These are phyloP conservation scores for Solanum paucissectum DNA, from an alignment of 257 asterid species.

Conservation along the genomic window DNA sequence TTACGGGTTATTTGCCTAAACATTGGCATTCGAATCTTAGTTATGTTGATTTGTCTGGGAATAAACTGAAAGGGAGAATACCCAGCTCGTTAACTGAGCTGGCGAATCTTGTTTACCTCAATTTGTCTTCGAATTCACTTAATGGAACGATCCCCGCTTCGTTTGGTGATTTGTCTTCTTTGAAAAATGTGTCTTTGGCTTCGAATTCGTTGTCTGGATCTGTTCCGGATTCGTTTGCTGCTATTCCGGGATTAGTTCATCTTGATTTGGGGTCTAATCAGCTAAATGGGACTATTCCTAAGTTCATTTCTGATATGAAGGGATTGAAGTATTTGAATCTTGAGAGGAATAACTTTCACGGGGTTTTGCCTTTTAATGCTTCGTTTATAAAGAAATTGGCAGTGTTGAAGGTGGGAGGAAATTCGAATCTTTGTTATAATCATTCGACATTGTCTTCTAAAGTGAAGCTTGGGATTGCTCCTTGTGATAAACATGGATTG, in stretches of 20 bases:
- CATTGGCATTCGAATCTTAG: constrained; percentile 65
- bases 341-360: constrained; percentile 61
- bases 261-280: constrained; percentile 77
- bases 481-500: constrained; percentile 74
- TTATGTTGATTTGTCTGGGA: constrained; percentile 55
- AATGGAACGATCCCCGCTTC: constrained; percentile 59
- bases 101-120: constrained; percentile 42
- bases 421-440: constrained; percentile 74
- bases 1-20: constrained; percentile 54
- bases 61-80: constrained; percentile 53
- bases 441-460: constrained; percentile 41
- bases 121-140: constrained; percentile 63
- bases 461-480: constrained; percentile 85
- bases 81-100: constrained; percentile 51
- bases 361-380: constrained; percentile 77
- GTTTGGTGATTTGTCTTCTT: constrained; percentile 52
- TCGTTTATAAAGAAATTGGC: constrained; percentile 46
- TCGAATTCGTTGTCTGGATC: constrained; percentile 57
- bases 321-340: constrained; percentile 65
- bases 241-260: constrained; percentile 45
- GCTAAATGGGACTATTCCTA: constrained; percentile 72
- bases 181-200: constrained; percentile 51
- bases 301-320: constrained; percentile 53
- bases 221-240: constrained; percentile 58
- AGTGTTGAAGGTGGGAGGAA: constrained; percentile 61